phyloP scores from a whole-genome alignment of 345 rosid genomes.

The Sonneratia alba region DNA sequence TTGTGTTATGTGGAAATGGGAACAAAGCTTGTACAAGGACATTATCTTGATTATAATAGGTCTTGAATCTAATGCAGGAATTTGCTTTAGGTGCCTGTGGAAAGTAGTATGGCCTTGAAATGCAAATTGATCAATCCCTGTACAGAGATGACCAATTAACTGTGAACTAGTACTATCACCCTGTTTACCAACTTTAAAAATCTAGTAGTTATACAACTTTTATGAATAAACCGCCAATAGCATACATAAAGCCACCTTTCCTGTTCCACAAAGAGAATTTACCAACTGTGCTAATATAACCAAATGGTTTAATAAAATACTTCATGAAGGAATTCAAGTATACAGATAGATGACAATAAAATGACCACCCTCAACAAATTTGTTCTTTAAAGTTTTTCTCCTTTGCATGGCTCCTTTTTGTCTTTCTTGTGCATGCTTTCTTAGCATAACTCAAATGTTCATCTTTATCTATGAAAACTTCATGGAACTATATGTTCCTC shows the following conservation, averaged over 20 bases:
- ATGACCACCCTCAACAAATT: neutral
- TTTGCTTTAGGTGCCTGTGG: too few species aligned
- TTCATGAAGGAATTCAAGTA: neutral
- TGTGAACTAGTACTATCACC: neutral
- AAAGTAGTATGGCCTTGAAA: neutral
- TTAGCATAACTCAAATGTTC: neutral
- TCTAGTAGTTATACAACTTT: neutral
- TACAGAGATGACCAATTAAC: neutral
- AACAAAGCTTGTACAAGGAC: neutral
- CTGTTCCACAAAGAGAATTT: neutral
- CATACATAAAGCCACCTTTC: neutral
- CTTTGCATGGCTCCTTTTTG: neutral
- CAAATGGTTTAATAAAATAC: neutral
- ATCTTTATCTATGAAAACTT: neutral
- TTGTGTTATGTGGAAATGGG: neutral
- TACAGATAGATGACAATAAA: neutral
- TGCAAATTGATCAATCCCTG: neutral
- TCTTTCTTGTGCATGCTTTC: neutral
- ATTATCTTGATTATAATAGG: neutral
- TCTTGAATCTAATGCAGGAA: neutral
- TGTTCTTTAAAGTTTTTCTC: neutral
- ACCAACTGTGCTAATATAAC: neutral
- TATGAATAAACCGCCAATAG: neutral
- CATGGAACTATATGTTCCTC: neutral
- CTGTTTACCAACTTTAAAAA: neutral